Conservation (phyloP, 2,329 filamentous ascomycete genomes). For the Monosporascus sp. region DNA sequence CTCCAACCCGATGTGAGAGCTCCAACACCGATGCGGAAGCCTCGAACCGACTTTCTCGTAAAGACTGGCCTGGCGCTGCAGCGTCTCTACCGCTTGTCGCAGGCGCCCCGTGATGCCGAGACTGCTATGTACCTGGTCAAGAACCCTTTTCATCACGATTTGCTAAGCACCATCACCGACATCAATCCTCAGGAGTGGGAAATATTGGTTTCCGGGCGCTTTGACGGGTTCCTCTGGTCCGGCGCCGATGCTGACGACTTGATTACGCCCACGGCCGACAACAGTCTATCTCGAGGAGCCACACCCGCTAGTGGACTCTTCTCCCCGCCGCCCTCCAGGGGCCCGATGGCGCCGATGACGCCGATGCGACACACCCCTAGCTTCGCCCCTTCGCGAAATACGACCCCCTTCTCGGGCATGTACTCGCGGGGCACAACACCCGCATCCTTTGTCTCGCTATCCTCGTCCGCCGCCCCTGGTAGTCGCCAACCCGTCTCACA, state of each 20-base stretch:
- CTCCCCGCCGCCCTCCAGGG: slow-evolving; percentile 33
- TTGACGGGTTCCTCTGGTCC: slow-evolving; percentile 93
- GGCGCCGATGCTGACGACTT: slow-evolving; percentile 65
- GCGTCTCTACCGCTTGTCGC: slow-evolving; percentile 71
- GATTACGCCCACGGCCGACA: slow-evolving; percentile 34
- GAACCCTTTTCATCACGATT: slow-evolving; percentile 74
- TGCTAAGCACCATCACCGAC: slow-evolving; percentile 79
- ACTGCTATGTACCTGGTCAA: slow-evolving; percentile 80
- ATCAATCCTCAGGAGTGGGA: slow-evolving; percentile 96
- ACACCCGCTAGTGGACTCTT: slow-evolving; percentile 49
- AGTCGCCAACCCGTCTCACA: slow-evolving; percentile 66
- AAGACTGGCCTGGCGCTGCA: slow-evolving; percentile 76
- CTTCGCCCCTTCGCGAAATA: slow-evolving; percentile 37
- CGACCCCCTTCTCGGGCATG: slow-evolving; percentile 42
- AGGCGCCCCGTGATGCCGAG: slow-evolving; percentile 77
- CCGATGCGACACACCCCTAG: slow-evolving; percentile 36
- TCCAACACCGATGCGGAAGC: slow-evolving; percentile 62
- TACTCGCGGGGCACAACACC: slow-evolving; percentile 51
- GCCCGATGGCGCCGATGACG: slow-evolving; percentile 37
- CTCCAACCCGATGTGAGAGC: slow-evolving; percentile 54
- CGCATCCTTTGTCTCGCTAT: slow-evolving; percentile 40
- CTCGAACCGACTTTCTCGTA: slow-evolving; percentile 66
- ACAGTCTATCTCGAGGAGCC: slow-evolving; percentile 41
- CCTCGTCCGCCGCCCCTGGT: slow-evolving; percentile 33
- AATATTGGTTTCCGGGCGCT: slow-evolving; percentile 86